Evolutionary conservation across 1,284 basidiomycete species (phyloP).

Genomic region (Sporisorium iseilematis-ciliati): DNA sequence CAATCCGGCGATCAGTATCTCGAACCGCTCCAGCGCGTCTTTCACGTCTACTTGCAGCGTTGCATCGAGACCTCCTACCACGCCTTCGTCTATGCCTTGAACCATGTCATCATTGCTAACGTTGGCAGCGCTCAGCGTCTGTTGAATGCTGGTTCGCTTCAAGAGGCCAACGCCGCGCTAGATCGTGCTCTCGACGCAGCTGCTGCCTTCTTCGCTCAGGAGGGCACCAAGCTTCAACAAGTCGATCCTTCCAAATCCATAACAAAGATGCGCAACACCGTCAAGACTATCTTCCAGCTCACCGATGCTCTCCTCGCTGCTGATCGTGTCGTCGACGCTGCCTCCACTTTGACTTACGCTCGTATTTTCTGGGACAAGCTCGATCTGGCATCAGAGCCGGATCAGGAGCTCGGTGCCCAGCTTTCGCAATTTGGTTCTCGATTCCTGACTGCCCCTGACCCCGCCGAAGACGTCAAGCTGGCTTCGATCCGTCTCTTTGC

Average conservation of each 20-base stretch:
- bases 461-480: constrained; percentile 9
- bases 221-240: not conserved
- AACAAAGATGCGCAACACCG: constrained; percentile 7
- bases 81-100: constrained; percentile 10
- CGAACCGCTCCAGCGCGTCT: constrained; percentile 24
- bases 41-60: constrained; percentile 26
- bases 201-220: constrained; percentile 21
- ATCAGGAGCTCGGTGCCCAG: constrained; percentile 4
- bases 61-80: not conserved
- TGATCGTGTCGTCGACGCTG: constrained; percentile 40
- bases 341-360: constrained; percentile 37
- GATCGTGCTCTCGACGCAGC: constrained; percentile 42
- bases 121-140: constrained; percentile 46
- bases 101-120: constrained; percentile 40
- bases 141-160: constrained; percentile 27
- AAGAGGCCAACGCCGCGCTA: constrained; percentile 31
- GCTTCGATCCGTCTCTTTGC: constrained; percentile 37
- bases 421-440: constrained; percentile 22
- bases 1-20: constrained; percentile 21
- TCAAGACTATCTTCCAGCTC: constrained; percentile 27
- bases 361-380: constrained; percentile 26
- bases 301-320: constrained; percentile 27
- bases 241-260: not conserved
- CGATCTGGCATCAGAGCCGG: constrained; percentile 14
- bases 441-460: constrained; percentile 25